Evolutionary conservation across 352 stramenopile genomes (phyloP).

Genomic region (Globisporangium lucens): DNA sequence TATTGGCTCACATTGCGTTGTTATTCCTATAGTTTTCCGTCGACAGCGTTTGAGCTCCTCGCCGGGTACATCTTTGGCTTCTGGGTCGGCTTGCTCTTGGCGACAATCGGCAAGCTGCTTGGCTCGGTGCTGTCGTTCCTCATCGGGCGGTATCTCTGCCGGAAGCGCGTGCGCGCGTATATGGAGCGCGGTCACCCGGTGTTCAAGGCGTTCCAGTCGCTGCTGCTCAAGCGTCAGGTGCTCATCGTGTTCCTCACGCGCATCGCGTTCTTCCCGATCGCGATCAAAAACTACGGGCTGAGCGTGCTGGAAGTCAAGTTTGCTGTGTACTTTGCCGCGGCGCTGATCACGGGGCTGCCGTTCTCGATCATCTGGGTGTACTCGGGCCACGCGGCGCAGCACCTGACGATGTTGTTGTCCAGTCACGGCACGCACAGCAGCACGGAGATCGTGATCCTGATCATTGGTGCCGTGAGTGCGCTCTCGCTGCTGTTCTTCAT

Average conservation of each 20-base stretch:
- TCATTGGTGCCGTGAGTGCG: conserved; percentile 52
- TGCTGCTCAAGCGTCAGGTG: conserved; percentile 56
- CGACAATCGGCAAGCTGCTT: conserved; percentile 60
- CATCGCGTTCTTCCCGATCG: conserved; percentile 80
- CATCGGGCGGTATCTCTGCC: conserved; percentile 69
- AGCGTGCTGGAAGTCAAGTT: conserved; percentile 77
- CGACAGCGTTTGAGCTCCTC: conserved; percentile 73
- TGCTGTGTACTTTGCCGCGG: conserved; percentile 57
- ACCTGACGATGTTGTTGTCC: conserved; percentile 51
- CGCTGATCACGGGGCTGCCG: conserved; percentile 58
- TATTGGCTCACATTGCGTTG: neutral
- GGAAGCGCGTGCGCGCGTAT: conserved; percentile 56
- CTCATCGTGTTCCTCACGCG: conserved; percentile 80
- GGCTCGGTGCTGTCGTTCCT: conserved; percentile 66
- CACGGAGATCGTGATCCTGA: conserved; percentile 49
- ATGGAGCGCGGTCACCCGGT: conserved; percentile 69
- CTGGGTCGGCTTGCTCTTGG: conserved; percentile 60
- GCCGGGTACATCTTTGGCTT: conserved; percentile 80
- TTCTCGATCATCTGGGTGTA: conserved; percentile 82
- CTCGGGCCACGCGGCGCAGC: conserved; percentile 62
- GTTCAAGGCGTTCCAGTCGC: conserved; percentile 63
- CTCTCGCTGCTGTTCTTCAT: conserved; percentile 59
- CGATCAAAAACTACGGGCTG: conserved; percentile 85
- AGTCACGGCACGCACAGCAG: conserved; percentile 35
- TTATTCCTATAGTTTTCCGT: conserved; percentile 48